Evolutionary conservation across 352 stramenopile species (phyloP).

Genomic region (Globisporangium apiculatum): DNA sequence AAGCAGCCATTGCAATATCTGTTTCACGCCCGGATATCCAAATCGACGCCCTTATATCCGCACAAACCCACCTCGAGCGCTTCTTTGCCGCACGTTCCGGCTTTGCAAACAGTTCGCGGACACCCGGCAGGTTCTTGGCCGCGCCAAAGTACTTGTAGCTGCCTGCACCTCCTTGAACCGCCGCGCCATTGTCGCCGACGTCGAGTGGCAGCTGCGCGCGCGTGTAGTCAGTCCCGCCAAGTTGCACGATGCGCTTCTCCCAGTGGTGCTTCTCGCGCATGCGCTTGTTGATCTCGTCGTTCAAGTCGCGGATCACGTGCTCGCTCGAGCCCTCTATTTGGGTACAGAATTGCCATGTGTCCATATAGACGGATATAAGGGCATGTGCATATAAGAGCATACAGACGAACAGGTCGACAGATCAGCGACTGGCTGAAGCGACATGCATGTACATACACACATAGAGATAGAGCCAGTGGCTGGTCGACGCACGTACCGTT

Average conservation of each 20-base stretch:
- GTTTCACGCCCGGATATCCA: neutral
- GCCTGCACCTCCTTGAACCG: conserved; percentile 43
- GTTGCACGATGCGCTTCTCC: conserved; percentile 82
- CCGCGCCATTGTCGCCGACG: conserved; percentile 64
- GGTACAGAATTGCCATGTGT: too few relatives aligned
- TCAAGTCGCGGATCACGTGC: conserved; percentile 95
- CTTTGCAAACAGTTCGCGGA: conserved; percentile 93
- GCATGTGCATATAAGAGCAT: neutral
- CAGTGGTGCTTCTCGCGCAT: conserved; percentile 90
- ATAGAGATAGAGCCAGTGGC: neutral
- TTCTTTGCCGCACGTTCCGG: conserved; percentile 53
- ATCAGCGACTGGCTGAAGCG: neutral
- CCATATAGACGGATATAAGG: too few relatives aligned
- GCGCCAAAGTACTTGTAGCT: conserved; percentile 97
- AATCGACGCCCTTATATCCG: neutral
- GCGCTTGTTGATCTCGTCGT: conserved; percentile 98
- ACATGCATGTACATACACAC: neutral
- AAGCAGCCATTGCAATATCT: neutral
- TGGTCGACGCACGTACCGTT: conserved; percentile 55
- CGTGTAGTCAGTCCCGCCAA: conserved; percentile 88
- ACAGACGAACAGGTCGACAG: neutral
- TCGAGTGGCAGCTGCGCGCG: conserved; percentile 71
- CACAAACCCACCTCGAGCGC: conserved; percentile 23
- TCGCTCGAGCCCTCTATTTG: conserved; percentile 85
- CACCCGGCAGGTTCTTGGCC: conserved; percentile 93